Conservation (phyloP, 2,329 filamentous ascomycete genomes). For the Fusarium sp. region DNA sequence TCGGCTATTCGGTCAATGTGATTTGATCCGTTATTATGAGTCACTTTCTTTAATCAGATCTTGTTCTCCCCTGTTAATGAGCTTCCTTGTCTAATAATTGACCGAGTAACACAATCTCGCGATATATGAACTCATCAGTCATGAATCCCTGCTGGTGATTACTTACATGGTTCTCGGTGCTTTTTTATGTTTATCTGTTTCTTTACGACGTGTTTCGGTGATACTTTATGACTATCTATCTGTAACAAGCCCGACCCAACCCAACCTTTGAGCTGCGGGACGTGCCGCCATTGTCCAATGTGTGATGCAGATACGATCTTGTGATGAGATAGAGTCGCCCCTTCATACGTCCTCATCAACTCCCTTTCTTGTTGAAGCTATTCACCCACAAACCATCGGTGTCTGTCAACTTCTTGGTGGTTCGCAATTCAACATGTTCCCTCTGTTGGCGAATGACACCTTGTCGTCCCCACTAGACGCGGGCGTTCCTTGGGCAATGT, state of each 20-base stretch:
- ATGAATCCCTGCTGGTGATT: conserved; percentile 6
- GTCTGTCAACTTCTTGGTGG: background rate
- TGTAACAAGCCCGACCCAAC: background rate
- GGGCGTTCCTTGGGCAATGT: background rate
- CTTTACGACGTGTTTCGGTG: background rate
- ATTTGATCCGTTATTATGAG: background rate
- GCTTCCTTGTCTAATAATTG: conserved; percentile 10
- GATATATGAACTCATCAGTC: conserved; percentile 18
- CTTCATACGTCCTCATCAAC: background rate
- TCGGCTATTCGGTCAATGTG: background rate
- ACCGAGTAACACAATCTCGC: conserved; percentile 13
- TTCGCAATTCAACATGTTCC: conserved; percentile 8
- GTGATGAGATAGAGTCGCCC: background rate
- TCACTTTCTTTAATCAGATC: conserved; percentile 1
- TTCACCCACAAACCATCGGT: background rate
- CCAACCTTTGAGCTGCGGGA: too few relatives aligned
- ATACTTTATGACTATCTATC: background rate
- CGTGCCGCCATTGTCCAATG: background rate
- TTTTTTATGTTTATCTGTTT: background rate
- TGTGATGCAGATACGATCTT: background rate
- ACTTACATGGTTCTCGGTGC: background rate
- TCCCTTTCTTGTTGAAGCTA: background rate
- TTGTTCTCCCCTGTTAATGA: background rate
- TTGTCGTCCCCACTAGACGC: conserved; percentile 21
- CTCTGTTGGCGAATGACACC: conserved; percentile 11